Evolutionary conservation across 495 filamentous ascomycete species (phyloP).

Genomic region (Staphylotrichum tortipilum): DNA sequence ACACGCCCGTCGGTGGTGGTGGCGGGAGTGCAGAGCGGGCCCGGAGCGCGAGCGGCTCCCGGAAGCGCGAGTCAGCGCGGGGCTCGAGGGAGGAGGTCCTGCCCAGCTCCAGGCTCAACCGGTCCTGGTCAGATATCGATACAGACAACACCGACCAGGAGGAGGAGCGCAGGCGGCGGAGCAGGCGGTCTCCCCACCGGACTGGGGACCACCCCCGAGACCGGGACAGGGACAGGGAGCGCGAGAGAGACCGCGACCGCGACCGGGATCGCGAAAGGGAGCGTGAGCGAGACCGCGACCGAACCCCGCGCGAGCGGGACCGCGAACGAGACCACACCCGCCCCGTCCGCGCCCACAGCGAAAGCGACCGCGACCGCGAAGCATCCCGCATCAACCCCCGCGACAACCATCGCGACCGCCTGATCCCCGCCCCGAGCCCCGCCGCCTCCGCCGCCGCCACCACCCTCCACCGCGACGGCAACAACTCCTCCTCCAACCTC

Average conservation of each 20-base stretch:
- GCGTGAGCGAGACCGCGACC: slow-evolving; percentile 3
- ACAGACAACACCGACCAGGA: slow-evolving; percentile 16
- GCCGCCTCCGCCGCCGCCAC: neutral
- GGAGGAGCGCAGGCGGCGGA: slow-evolving; percentile 6
- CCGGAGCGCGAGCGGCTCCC: slow-evolving; percentile 19
- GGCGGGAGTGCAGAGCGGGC: slow-evolving; percentile 11
- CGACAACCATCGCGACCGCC: too few relatives aligned
- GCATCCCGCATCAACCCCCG: too few relatives aligned
- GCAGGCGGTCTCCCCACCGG: slow-evolving; percentile 2
- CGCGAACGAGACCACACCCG: slow-evolving; percentile 1
- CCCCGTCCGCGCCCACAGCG: neutral
- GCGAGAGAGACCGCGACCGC: slow-evolving; percentile 2
- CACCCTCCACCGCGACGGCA: slow-evolving; percentile 1
- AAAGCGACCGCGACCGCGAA: slow-evolving; percentile 17
- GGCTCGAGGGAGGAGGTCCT: slow-evolving; percentile 6
- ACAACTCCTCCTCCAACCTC: too few relatives aligned
- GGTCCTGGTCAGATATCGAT: slow-evolving; percentile 19
- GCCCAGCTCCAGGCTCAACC: slow-evolving; percentile 12
- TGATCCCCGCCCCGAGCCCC: neutral
- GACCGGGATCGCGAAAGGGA: slow-evolving; percentile 6
- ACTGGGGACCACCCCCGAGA: too few relatives aligned
- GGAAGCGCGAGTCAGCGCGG: neutral
- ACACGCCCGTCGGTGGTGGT: slow-evolving; percentile 3
- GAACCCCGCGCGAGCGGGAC: neutral
- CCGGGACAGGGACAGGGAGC: slow-evolving; percentile 7